Conservation (phyloP, 2,329 filamentous ascomycete genomes). For the Akanthomyces lecanii region DNA sequence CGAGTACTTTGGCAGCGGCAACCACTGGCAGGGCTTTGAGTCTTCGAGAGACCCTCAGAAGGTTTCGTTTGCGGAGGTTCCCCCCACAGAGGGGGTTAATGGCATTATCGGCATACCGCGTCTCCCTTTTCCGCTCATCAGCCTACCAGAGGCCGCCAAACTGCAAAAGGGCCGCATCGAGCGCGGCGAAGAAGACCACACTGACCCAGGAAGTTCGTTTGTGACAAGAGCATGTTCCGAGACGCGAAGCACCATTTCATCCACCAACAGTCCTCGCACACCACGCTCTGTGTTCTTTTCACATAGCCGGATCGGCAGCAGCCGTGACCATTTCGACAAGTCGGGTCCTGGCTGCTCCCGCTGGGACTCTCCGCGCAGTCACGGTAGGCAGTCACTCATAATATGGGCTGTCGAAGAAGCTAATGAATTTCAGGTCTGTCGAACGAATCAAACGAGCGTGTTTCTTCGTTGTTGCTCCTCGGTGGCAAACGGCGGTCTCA, state of each 20-base stretch:
- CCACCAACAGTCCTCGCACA: conserved; percentile 24
- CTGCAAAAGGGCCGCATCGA: conserved; percentile 31
- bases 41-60: conserved; percentile 5
- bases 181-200: conserved; percentile 36
- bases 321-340: conserved; percentile 1
- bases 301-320: neutral
- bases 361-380: conserved; percentile 8
- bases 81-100: neutral
- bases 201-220: conserved; percentile 27
- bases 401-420: neutral
- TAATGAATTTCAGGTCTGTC: neutral
- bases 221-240: conserved; percentile 27
- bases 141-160: conserved; percentile 34
- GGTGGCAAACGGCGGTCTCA: conserved; percentile 10
- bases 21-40: conserved; percentile 11
- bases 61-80: neutral
- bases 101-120: conserved; percentile 21
- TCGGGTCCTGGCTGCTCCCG: conserved; percentile 7
- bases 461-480: conserved; percentile 7
- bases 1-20: conserved; percentile 10
- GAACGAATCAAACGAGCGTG: conserved; percentile 10
- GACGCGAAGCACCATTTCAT: conserved; percentile 30
- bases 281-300: conserved; percentile 23
- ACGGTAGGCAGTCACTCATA: neutral
- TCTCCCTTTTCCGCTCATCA: conserved; percentile 35